Evolutionary conservation across 2,329 filamentous ascomycete genomes (phyloP).

Genomic region (Aphanocladium album): DNA sequence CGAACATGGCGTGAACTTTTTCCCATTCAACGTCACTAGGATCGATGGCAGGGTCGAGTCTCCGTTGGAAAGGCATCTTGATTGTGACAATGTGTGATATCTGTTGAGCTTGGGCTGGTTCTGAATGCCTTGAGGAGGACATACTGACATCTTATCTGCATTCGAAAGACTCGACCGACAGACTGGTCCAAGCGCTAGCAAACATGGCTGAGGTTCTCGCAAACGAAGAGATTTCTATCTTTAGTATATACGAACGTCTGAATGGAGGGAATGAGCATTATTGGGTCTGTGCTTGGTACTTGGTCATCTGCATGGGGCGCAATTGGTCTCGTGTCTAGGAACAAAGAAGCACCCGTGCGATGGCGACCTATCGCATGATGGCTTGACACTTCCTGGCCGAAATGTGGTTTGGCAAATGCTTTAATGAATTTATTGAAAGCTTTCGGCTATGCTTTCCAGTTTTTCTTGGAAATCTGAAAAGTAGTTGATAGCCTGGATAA

Average conservation of each 20-base stretch:
- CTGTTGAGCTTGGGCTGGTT: not conserved
- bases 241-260: not conserved
- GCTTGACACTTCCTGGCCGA: not conserved
- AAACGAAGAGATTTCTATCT: not conserved
- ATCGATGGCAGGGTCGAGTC: conserved; percentile 19
- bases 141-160: not conserved
- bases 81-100: not conserved
- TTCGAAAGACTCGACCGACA: not conserved
- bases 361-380: too few species aligned
- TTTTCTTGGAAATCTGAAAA: conserved; percentile 52
- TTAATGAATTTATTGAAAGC: not conserved
- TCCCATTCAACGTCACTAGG: conserved; percentile 21
- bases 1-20: conserved; percentile 28
- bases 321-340: not conserved
- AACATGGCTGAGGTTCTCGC: not conserved
- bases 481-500: conserved; percentile 51
- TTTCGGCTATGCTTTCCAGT: conserved; percentile 38
- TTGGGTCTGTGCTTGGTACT: not conserved
- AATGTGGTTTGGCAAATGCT: not conserved
- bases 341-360: not conserved
- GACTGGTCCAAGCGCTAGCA: not conserved
- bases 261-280: not conserved
- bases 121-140: not conserved
- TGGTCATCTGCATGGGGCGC: not conserved
- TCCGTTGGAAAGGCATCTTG: not conserved